Evolutionary conservation across 2,329 filamentous ascomycete species (phyloP).

Genomic region (Cadophora malorum): DNA sequence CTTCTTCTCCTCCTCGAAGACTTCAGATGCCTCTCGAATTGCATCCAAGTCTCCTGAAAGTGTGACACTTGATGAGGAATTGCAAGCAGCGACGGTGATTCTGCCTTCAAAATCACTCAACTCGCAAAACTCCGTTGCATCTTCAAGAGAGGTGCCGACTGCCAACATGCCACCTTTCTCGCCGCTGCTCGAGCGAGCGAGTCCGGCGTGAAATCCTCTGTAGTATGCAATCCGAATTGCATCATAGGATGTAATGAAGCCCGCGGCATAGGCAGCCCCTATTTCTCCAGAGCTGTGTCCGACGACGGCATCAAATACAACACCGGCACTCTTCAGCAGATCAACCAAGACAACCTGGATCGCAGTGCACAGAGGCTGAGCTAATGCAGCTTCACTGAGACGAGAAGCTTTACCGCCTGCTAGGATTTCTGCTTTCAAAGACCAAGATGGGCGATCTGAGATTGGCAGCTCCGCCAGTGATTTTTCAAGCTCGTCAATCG

Average conservation of each 20-base stretch:
- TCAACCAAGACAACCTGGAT: conserved; percentile 54
- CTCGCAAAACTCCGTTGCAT: conserved; percentile 25
- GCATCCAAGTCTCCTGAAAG: conserved; percentile 39
- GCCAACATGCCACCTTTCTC: conserved; percentile 57
- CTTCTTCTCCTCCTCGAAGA: conserved; percentile 28
- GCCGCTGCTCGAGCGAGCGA: conserved; percentile 26
- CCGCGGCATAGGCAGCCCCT: conserved; percentile 52
- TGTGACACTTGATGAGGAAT: conserved; percentile 37
- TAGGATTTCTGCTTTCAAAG: conserved; percentile 34
- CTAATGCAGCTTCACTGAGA: conserved; percentile 36
- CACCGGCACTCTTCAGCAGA: conserved; percentile 50
- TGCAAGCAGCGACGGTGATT: conserved; percentile 43
- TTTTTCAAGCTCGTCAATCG: conserved; percentile 36
- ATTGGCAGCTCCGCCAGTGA: conserved; percentile 36
- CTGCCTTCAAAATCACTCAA: conserved; percentile 24
- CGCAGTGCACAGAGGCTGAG: conserved; percentile 53
- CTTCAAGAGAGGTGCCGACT: conserved; percentile 45
- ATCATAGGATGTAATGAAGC: conserved; percentile 42
- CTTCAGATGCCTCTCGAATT: conserved; percentile 22
- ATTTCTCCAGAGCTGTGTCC: conserved; percentile 58
- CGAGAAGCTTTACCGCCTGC: conserved; percentile 30
- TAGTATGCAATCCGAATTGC: conserved; percentile 55
- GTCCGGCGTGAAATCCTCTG: conserved; percentile 44
- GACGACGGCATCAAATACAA: conserved; percentile 49
- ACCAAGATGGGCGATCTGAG: conserved; percentile 28